Conservation (phyloP, 805 yeast species). For the Kodamaea laetipori region DNA sequence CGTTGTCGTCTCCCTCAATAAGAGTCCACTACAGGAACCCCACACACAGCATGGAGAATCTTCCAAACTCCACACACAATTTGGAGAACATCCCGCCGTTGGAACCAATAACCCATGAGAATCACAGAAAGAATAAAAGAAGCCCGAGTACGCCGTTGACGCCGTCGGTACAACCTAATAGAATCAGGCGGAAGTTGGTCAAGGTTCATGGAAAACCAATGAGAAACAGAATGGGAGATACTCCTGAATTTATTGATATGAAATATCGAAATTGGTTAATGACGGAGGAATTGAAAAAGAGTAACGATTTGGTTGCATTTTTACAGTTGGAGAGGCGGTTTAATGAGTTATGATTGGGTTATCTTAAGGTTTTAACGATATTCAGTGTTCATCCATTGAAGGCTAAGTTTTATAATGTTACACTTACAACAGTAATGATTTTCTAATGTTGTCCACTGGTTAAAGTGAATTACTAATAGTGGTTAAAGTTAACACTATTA, state of each 20-base stretch:
- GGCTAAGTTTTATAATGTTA: no score
- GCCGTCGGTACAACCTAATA: constrained; percentile 26
- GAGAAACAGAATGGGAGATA: constrained; percentile 8
- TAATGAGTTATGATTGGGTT: background rate
- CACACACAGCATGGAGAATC: constrained; percentile 4
- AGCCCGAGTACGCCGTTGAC: constrained; percentile 41
- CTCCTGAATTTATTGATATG: constrained; percentile 24
- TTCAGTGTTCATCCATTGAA: no score
- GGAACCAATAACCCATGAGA: background rate
- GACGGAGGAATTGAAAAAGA: constrained; percentile 23
- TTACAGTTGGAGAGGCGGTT: constrained; percentile 35
- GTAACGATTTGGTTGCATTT: constrained; percentile 29
- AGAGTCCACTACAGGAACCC: constrained; percentile 3
- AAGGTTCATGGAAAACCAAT: constrained; percentile 2
- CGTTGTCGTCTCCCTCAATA: constrained; percentile 4
- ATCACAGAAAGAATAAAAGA: constrained; percentile 22
- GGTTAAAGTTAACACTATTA: no score
- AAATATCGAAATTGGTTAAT: constrained; percentile 37
- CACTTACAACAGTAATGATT: no score
- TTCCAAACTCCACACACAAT: constrained; percentile 2
- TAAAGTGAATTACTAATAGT: no score
- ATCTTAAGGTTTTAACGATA: no score
- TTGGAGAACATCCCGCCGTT: constrained; percentile 10
- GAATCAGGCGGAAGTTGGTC: constrained; percentile 19
- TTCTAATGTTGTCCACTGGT: no score